phyloP scores from a whole-genome alignment of 2,329 filamentous ascomycete genomes.

The Beauveria sp. region DNA sequence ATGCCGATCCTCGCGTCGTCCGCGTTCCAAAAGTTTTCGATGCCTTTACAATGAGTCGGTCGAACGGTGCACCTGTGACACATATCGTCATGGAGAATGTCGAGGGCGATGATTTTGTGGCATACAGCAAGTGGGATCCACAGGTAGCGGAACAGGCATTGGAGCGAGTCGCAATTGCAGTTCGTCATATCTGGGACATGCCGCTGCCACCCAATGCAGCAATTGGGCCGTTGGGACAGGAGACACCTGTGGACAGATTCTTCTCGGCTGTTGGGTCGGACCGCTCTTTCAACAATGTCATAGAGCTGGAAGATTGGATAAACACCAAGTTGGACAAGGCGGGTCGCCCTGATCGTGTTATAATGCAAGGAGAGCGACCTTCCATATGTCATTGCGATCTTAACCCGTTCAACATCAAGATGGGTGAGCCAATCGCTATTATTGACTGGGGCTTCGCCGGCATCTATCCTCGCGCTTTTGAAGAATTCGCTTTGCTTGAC shows the following conservation, averaged over 20 bases:
- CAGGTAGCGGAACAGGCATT: not conserved
- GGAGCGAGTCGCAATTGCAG: not conserved
- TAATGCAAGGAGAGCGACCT: constrained; percentile 8
- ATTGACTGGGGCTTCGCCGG: constrained; percentile 9
- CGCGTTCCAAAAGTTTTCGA: constrained; percentile 5
- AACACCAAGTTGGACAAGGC: not conserved
- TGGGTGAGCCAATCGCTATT: constrained; percentile 9
- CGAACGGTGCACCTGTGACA: not conserved
- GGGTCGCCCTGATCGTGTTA: not conserved
- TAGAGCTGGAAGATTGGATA: not conserved
- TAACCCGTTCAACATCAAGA: constrained; percentile 8
- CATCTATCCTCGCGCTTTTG: constrained; percentile 9
- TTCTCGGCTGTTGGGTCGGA: constrained; percentile 5
- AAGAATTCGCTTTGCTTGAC: constrained; percentile 5
- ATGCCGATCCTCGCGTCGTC: constrained; percentile 9
- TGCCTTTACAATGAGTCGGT: not conserved
- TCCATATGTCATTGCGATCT: constrained; percentile 10
- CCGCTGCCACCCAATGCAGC: constrained; percentile 2
- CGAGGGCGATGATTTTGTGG: not conserved
- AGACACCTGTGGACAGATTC: constrained; percentile 7
- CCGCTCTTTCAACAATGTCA: not conserved
- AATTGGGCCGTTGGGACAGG: constrained; percentile 3
- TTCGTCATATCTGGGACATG: not conserved
- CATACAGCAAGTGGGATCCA: not conserved
- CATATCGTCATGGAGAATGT: constrained; percentile 11